Evolutionary conservation across 352 stramenopile genomes (phyloP).

Genomic region (Globisporangium carolinianum): DNA sequence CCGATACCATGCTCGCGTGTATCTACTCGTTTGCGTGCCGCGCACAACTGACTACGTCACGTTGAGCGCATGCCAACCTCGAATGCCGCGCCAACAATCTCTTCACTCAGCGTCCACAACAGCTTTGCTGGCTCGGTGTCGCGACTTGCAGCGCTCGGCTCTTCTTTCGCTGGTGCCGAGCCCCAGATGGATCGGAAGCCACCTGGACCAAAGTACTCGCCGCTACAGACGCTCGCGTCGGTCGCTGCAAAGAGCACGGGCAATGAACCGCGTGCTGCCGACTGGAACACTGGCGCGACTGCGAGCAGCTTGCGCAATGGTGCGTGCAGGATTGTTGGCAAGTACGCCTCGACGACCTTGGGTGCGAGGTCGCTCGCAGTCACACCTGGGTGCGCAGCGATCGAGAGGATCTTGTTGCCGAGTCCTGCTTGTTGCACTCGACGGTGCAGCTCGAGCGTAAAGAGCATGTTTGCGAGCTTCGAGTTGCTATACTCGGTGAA

Average conservation of each 20-base stretch:
- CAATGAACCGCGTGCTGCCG: conserved; percentile 15
- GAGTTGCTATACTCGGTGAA: conserved; percentile 43
- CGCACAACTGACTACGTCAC: no score
- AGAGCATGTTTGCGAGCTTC: conserved; percentile 58
- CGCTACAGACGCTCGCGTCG: conserved; percentile 9
- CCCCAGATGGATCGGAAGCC: conserved; percentile 23
- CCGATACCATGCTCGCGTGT: no score
- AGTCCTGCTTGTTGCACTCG: conserved; percentile 21
- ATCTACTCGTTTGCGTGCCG: no score
- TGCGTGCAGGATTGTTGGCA: conserved; percentile 18
- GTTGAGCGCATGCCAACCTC: conserved; percentile 3
- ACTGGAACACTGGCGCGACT: conserved; percentile 15
- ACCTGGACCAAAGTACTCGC: conserved; percentile 25
- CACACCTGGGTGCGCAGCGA: conserved; percentile 21
- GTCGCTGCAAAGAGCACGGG: conserved; percentile 24
- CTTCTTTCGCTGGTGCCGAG: conserved; percentile 17
- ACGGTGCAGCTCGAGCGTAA: conserved; percentile 54
- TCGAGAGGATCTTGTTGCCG: conserved; percentile 17
- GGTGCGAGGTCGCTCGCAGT: conserved; percentile 16
- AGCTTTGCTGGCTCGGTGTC: conserved; percentile 17
- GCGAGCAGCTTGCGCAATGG: conserved; percentile 16
- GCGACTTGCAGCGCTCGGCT: conserved; percentile 22
- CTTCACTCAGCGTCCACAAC: conserved; percentile 32
- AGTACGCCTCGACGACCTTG: conserved; percentile 18
- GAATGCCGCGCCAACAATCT: conserved; percentile 18